Percentiles rank a stretch among this genome's conserved stretches.
Evolutionary conservation across 1,139 yeast genomes (phyloP).

Genomic region (Geotrichum macrosporum): DNA sequence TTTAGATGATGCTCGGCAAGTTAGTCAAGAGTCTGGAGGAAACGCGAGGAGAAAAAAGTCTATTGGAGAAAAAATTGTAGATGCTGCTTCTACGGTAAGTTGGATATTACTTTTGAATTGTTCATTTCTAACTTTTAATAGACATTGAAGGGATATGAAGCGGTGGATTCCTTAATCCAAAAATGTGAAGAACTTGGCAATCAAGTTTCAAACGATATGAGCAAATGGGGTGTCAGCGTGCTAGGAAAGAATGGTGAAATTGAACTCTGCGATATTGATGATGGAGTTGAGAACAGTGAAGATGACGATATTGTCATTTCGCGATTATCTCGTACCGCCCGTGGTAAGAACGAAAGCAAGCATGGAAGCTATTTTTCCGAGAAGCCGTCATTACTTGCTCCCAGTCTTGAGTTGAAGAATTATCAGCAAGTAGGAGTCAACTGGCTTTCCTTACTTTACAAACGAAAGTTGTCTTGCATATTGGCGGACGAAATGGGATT

Average conservation of each 20-base stretch:
- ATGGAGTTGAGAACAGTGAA: conserved; percentile 26
- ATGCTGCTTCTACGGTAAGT: conserved; percentile 49
- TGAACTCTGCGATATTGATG: conserved; percentile 36
- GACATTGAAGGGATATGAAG: conserved; percentile 82
- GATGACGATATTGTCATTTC: conserved; percentile 13
- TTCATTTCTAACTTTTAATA: conserved; percentile 1
- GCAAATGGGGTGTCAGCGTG: conserved; percentile 78
- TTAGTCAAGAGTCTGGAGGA: conserved; percentile 37
- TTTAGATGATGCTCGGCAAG: conserved; percentile 55
- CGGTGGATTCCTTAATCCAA: conserved; percentile 84
- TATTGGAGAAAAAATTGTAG: conserved; percentile 72
- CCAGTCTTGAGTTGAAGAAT: conserved; percentile 65
- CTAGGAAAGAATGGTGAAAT: conserved; percentile 49
- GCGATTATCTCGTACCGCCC: conserved; percentile 4
- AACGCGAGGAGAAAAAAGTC: conserved; percentile 47
- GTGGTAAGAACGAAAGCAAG: conserved; percentile 20
- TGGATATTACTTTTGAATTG: conserved; percentile 20
- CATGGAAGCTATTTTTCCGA: conserved; percentile 55
- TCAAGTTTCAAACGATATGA: conserved; percentile 65
- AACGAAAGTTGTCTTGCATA: conserved; percentile 77
- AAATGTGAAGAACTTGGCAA: conserved; percentile 78
- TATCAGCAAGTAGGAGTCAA: conserved; percentile 95
- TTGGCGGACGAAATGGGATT: conserved; percentile 98
- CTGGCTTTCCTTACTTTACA: conserved; percentile 81
- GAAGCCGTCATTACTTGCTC: conserved; percentile 64